These are phyloP conservation scores for Saccharomycopsis sp. DNA, from an alignment of 805 yeast species.

Conservation along the genomic window DNA sequence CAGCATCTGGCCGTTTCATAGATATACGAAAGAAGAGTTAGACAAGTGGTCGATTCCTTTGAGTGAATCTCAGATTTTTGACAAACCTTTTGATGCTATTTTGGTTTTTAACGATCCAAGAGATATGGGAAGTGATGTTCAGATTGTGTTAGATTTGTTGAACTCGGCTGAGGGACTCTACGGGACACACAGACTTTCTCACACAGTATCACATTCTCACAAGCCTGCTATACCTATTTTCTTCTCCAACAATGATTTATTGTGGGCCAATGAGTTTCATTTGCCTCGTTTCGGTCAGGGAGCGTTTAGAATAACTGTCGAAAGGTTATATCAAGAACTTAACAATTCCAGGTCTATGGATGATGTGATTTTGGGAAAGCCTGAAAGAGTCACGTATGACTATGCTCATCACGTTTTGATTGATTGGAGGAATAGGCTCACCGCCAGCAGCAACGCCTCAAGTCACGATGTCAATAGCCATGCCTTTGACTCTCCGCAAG, in stretches of 20 bases:
- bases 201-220: conserved; percentile 18
- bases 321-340: conserved; percentile 48
- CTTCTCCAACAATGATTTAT: conserved; percentile 75
- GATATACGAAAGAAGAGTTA: conserved; percentile 40
- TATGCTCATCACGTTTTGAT: conserved; percentile 71
- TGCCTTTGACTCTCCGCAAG: conserved; percentile 23
- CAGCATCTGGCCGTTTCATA: conserved; percentile 63
- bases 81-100: conserved; percentile 59
- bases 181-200: conserved; percentile 47
- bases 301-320: conserved; percentile 61
- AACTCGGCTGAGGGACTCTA: conserved; percentile 54
- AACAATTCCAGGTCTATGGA: conserved; percentile 42
- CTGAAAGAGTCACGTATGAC: conserved; percentile 70
- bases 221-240: conserved; percentile 62
- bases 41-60: conserved; percentile 36
- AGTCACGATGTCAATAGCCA: no score
- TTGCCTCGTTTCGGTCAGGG: conserved; percentile 90
- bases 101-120: conserved; percentile 85
- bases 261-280: conserved; percentile 80
- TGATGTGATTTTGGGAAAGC: conserved; percentile 71
- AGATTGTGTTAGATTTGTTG: conserved; percentile 65
- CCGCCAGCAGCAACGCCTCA: conserved; percentile 20
- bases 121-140: conserved; percentile 81
- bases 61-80: conserved; percentile 23
- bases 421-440: conserved; percentile 38